phyloP scores from a whole-genome alignment of 176 grass and related monocot species.

The Rhynchospora breviuscula region DNA sequence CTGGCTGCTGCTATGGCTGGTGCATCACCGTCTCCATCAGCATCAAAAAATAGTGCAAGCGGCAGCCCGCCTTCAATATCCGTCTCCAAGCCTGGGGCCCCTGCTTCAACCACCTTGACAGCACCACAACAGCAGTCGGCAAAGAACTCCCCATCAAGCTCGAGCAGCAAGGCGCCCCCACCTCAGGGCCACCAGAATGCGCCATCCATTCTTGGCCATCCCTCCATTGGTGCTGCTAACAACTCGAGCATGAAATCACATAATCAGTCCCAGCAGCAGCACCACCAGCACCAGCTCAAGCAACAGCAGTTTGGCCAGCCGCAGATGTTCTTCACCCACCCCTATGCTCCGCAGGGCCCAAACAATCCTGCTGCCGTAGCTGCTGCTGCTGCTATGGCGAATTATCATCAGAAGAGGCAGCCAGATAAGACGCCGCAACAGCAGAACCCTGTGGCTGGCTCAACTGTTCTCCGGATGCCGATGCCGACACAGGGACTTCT shows the following conservation, averaged over 20 bases:
- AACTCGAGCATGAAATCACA: constrained; percentile 52
- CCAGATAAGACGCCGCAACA: not conserved
- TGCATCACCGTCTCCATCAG: constrained; percentile 66
- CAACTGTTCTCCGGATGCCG: constrained; percentile 12
- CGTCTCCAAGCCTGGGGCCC: constrained; percentile 44
- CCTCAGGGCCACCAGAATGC: constrained; percentile 44
- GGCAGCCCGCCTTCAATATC: constrained; percentile 58
- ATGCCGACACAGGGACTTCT: constrained; percentile 32
- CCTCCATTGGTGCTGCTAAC: constrained; percentile 31
- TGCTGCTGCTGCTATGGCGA: constrained; percentile 23
- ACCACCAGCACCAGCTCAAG: constrained; percentile 39
- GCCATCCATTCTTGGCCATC: constrained; percentile 74
- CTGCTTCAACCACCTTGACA: constrained; percentile 20
- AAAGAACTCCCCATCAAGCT: constrained; percentile 52
- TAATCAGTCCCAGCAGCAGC: constrained; percentile 29
- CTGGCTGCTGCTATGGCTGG: constrained; percentile 54
- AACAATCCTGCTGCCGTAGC: constrained; percentile 23
- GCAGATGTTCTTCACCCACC: constrained; percentile 60
- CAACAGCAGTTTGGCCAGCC: constrained; percentile 38
- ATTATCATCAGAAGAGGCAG: constrained; percentile 50
- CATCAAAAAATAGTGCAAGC: constrained; percentile 59
- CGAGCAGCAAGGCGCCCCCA: constrained; percentile 40
- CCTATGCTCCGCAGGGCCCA: constrained; percentile 38
- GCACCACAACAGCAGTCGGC: constrained; percentile 54
- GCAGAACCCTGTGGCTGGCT: not conserved